Base-by-base conservation (phyloP, 2,329 filamentous ascomycete species). In the Aspergillus alliaceus region DNA sequence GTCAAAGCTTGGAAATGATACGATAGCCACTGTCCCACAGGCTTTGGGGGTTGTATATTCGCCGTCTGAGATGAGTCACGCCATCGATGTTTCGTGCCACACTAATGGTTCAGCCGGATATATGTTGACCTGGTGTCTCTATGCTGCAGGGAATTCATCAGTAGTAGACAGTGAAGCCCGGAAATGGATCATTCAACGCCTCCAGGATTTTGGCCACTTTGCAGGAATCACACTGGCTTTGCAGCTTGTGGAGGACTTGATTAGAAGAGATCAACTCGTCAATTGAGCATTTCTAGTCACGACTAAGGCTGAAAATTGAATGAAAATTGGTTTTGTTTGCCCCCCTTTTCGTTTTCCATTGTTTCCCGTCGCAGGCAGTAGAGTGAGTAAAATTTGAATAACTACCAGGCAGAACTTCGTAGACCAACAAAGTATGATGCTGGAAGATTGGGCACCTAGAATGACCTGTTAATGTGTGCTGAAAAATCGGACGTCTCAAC, bases 11-110 rank as follows among this genome's bases (percentile, higher is more conserved):
- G 59, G 57, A 22, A 50, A 62, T 1, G 66, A 68, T 34, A 60
- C 67, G 4, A 35, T 68, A 14, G 61, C 61, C 2, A 67, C 56
- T 7, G 56, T 66, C 3, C 65, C 66, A 18, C 66, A 67, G 46
- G 63, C 46, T 14, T 24, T 66, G 12, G 65, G 52, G 3, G 44
- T 53, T n/a, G n/a, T 64, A 14, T 55, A 54, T 9, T 52, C 49
- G 11, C n/a, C 20, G 9, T 54, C 57, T 55, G 47, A 46, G 12
- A 18, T 15, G 7, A n/a, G 7, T 12, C 24, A 24, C 4, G 39
- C 50, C 7, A 20, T 53, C 31, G 51, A 48, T 37, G 12, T 25
- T 12, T 48, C 53, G 11, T 56, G 37, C 8, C 32, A 25, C 7
- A 44, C 18, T 11, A 60, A 42, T 18, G 61, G 62, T 5, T 61